These are phyloP conservation scores for Blastocystis hominis DNA, from an alignment of 352 stramenopile species.

Conservation along the genomic window DNA sequence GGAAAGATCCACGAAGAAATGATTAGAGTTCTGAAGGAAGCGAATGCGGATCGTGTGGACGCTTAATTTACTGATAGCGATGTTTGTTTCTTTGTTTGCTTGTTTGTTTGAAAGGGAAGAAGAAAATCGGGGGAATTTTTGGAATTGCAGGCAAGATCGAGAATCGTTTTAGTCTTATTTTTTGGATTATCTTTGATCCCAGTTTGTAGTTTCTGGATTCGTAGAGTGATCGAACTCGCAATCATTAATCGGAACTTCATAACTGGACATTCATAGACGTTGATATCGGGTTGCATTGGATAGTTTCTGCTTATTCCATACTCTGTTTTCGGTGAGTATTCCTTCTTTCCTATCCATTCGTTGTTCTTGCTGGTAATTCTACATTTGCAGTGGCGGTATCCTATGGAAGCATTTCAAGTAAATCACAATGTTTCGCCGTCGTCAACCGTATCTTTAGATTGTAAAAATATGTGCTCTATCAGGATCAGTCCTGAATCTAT, in stretches of 20 bases:
- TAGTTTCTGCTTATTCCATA: background rate
- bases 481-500: background rate
- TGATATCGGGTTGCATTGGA: background rate
- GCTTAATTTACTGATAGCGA: background rate
- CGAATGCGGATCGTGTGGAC: conserved; percentile 33
- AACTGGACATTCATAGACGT: background rate
- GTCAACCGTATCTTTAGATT: background rate
- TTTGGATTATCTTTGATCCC: too few relatives aligned
- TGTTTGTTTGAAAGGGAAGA: too few relatives aligned
- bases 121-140: too few relatives aligned
- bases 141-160: too few relatives aligned
- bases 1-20: conserved; percentile 68
- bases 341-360: too few relatives aligned
- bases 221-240: too few relatives aligned
- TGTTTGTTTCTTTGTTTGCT: background rate
- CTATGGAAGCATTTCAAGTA: background rate
- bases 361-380: too few relatives aligned
- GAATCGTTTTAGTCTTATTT: too few relatives aligned
- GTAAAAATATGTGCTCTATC: background rate
- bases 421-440: background rate
- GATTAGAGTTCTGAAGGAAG: conserved; percentile 29
- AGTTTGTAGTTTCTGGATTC: too few relatives aligned
- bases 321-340: background rate
- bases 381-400: background rate
- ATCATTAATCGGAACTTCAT: too few relatives aligned